Base-by-base conservation (phyloP, 805 yeast genomes). In the Schwanniomyces polymorphus region DNA sequence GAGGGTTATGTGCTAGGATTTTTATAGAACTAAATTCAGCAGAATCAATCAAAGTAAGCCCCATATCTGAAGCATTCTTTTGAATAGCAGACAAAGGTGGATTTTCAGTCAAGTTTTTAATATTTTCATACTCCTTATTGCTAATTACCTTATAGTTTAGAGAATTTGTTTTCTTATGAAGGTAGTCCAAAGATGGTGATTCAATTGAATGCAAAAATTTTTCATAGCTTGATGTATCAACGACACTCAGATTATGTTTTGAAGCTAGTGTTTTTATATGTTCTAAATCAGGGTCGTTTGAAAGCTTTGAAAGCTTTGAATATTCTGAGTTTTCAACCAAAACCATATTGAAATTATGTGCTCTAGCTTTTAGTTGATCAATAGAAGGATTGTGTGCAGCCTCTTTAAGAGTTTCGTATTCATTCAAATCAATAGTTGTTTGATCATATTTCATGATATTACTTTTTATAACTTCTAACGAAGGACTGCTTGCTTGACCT, bases 41-140 rank as follows among this genome's bases (percentile, higher is more conserved):
- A 11, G 42, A 21, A 6, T 49, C 41, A 8, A 64, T 40, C 6
- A 57, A 45, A 2, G 53, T 46, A 23, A 47, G 49, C 3, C 60
- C 59, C 10, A 52, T 41, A 6, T 25, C 16, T 7, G 46, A 42
- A 11, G 62, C 61, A 28, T 49, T 50, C 7, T 40, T 27, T 5
- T 48, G 25, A 12, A 58, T 35, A 9, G 53, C 51, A 12, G 60
- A 58, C 7, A 57, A 27, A 0, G 62, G 35, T 17, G 77, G 77
- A 8, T 63, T 64, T 46, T 63, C 49, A 0, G 73, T 75, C 10
- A 58, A 50, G 27, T 55, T 52, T 12, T 37, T 39, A 44, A 64
- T 48, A 4, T 46, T 48, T 9, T 42, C 40, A 23, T 26, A 18
- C n/a, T n/a, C 18, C 23, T 41, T 29, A 16, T 9, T 41, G 12